Conservation (phyloP, 1,284 basidiomycete genomes). For the Quambalaria eucalypti region DNA sequence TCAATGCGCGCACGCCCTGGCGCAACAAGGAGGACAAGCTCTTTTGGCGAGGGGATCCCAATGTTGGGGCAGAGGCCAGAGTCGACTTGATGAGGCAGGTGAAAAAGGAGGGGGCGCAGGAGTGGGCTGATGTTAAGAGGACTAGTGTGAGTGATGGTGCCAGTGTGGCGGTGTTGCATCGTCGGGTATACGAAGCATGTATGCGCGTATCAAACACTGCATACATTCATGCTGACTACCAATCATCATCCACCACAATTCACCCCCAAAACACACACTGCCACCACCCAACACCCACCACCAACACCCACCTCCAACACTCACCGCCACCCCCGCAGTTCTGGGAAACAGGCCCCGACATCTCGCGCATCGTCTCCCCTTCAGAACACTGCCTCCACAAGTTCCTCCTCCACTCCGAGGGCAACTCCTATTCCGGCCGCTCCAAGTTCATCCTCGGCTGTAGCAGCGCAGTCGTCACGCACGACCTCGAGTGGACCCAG, state of each 20-base stretch:
- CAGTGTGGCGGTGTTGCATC: too few species aligned
- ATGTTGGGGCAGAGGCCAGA: not conserved
- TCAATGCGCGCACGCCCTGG: slow-evolving; percentile 20
- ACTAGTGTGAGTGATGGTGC: too few species aligned
- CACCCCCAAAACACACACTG: not conserved
- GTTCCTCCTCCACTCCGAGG: slow-evolving; percentile 29
- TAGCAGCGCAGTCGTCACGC: slow-evolving; percentile 18
- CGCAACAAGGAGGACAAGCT: slow-evolving; percentile 8
- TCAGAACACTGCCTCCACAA: slow-evolving; percentile 25
- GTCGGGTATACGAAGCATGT: too few species aligned
- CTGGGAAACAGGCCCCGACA: slow-evolving; percentile 5
- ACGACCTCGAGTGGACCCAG: slow-evolving; percentile 32
- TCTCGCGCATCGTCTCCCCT: slow-evolving; percentile 18
- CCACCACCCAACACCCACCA: too few species aligned
- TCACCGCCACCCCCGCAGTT: too few species aligned
- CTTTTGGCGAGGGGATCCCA: not conserved
- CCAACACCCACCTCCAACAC: too few species aligned
- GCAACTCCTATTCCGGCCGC: slow-evolving; percentile 29
- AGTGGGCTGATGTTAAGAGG: not conserved
- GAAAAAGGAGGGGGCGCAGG: not conserved
- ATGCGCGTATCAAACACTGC: too few species aligned
- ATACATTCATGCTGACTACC: too few species aligned
- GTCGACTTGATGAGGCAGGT: not conserved
- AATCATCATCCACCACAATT: not conserved
- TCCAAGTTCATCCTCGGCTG: slow-evolving; percentile 25